phyloP scores from a whole-genome alignment of 371 early-diverging fungal species.

The Umbelopsis sp. region DNA sequence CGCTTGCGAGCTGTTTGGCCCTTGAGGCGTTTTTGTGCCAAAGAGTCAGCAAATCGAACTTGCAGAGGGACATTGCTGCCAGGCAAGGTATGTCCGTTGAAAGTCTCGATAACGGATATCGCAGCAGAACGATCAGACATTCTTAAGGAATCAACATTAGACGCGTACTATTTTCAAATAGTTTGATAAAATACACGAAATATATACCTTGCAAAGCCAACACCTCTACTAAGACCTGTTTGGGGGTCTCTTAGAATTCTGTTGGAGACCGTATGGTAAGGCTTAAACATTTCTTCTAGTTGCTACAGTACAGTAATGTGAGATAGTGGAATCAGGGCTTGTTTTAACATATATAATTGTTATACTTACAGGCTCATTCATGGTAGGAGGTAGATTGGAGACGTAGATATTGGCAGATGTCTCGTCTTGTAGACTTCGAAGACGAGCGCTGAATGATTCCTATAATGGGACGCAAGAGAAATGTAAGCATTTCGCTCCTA shows the following conservation, averaged over 20 bases:
- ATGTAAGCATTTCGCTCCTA: no score
- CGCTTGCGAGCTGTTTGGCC: conserved; percentile 52
- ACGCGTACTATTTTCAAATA: background rate
- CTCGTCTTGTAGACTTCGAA: conserved; percentile 77
- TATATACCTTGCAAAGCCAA: conserved; percentile 77
- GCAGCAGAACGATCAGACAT: conserved; percentile 75
- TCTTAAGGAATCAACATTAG: conserved; percentile 33
- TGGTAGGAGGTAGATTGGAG: conserved; percentile 78
- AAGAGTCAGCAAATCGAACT: conserved; percentile 83
- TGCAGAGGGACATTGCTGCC: conserved; percentile 74
- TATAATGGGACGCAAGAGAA: conserved; percentile 23
- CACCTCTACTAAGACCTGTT: conserved; percentile 68
- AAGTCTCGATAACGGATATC: conserved; percentile 65
- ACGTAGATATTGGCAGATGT: conserved; percentile 84
- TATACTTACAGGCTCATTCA: conserved; percentile 66
- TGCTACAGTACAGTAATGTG: conserved; percentile 36
- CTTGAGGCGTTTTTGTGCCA: conserved; percentile 81
- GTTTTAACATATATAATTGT: background rate
- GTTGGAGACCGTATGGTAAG: conserved; percentile 69
- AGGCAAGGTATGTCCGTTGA: conserved; percentile 64
- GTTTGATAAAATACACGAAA: background rate
- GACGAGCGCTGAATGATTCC: conserved; percentile 80
- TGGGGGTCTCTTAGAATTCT: conserved; percentile 73
- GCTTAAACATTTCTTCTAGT: conserved; percentile 67
- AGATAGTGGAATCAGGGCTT: conserved; percentile 7